Evolutionary conservation across 805 yeast genomes (phyloP).

Genomic region (Saccharomycopsis sp.): DNA sequence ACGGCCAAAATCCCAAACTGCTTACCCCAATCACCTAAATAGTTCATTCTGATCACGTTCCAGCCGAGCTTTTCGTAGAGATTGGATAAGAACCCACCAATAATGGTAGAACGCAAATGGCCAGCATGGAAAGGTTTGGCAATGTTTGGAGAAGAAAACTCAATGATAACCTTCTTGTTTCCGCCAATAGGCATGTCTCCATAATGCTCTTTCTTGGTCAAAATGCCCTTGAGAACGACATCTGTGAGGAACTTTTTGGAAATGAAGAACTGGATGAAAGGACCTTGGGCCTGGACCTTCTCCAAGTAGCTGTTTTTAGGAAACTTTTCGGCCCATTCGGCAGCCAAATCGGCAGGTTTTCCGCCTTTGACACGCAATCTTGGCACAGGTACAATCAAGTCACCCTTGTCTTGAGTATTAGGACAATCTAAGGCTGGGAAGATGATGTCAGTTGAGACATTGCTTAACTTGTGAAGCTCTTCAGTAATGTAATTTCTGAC

Average conservation of each 20-base stretch:
- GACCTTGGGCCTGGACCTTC: conserved; percentile 77
- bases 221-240: conserved; percentile 62
- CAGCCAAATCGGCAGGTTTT: conserved; percentile 67
- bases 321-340: conserved; percentile 73
- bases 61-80: conserved; percentile 87
- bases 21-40: conserved; percentile 99
- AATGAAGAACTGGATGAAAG: conserved; percentile 86
- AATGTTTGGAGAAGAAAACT: conserved; percentile 95
- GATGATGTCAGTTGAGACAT: conserved; percentile 62
- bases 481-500: conserved; percentile 84
- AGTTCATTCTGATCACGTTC: conserved; percentile 88
- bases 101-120: conserved; percentile 93
- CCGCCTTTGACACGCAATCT: conserved; percentile 80
- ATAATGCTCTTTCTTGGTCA: conserved; percentile 50
- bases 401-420: conserved; percentile 82
- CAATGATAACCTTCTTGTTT: conserved; percentile 68
- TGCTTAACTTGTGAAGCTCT: conserved; percentile 67
- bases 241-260: conserved; percentile 58
- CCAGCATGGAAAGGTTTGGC: conserved; percentile 99
- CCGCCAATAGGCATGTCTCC: conserved; percentile 73
- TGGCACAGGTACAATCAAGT: conserved; percentile 86
- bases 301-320: conserved; percentile 63
- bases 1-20: conserved; percentile 95
- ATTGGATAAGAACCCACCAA: conserved; percentile 91
- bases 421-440: conserved; percentile 88